Evolutionary conservation across 176 grass and related monocot species (phyloP).

Genomic region (Musa acuminata): DNA sequence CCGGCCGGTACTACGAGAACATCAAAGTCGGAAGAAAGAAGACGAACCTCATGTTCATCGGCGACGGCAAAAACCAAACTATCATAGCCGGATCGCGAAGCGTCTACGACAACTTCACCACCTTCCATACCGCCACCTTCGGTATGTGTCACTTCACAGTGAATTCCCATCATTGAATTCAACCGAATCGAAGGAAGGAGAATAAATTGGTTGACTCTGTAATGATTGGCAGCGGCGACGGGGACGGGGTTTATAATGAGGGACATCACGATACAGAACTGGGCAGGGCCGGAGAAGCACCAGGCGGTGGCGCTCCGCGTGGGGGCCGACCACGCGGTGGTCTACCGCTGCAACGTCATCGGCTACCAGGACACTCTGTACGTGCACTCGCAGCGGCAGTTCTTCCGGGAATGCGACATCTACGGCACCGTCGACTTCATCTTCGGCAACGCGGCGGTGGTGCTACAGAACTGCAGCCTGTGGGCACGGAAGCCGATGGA

Average conservation of each 20-base stretch:
- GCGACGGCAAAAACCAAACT: constrained; percentile 28
- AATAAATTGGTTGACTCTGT: neutral
- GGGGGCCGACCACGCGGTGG: constrained; percentile 49
- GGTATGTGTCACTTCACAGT: constrained; percentile 5
- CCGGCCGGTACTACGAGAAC: constrained; percentile 35
- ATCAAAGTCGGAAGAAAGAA: constrained; percentile 35
- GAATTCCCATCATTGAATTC: neutral
- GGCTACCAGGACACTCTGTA: constrained; percentile 61
- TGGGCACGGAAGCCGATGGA: constrained; percentile 39
- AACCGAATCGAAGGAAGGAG: neutral
- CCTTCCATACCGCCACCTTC: constrained; percentile 38
- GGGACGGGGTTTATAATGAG: constrained; percentile 44
- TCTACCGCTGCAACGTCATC: constrained; percentile 45
- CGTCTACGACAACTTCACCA: constrained; percentile 32
- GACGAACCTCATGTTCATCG: constrained; percentile 40
- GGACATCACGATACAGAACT: constrained; percentile 58
- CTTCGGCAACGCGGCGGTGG: constrained; percentile 62
- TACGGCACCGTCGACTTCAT: constrained; percentile 59
- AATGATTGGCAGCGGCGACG: constrained; percentile 19
- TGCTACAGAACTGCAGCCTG: constrained; percentile 69
- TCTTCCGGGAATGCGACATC: constrained; percentile 57
- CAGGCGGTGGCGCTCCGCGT: constrained; percentile 47
- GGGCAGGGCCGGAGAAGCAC: constrained; percentile 31
- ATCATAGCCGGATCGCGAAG: constrained; percentile 30
- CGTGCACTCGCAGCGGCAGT: constrained; percentile 54